Conservation (phyloP, 2,329 filamentous ascomycete species). For the Penicillium crustosum region DNA sequence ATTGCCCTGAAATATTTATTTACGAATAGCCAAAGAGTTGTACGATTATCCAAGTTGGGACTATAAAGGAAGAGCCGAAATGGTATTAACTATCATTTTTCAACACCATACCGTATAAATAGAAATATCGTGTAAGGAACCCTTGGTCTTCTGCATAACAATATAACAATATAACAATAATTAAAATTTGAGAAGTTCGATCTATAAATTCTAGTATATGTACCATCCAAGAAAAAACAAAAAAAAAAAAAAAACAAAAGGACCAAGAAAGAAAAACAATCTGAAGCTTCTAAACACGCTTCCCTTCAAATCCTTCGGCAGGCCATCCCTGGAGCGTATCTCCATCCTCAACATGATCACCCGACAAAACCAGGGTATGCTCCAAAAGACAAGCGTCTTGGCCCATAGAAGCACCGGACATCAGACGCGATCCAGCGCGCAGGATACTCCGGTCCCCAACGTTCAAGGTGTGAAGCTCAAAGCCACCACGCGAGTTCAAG, state of each 20-base stretch:
- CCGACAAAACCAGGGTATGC: conserved; percentile 59
- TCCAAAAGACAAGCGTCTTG: conserved; percentile 56
- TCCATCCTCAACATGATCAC: conserved; percentile 54
- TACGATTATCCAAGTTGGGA: no score
- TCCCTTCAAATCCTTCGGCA: conserved; percentile 42
- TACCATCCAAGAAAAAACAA: not conserved
- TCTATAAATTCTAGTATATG: not conserved
- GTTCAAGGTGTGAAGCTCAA: conserved; percentile 53
- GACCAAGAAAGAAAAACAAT: not conserved
- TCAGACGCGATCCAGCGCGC: conserved; percentile 52
- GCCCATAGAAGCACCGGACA: conserved; percentile 56
- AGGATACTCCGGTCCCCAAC: conserved; percentile 56
- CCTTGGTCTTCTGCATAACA: not conserved
- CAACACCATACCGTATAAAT: no score
- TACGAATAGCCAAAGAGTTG: no score
- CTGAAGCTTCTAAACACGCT: conserved; percentile 5
- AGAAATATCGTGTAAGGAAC: no score
- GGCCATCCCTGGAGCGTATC: conserved; percentile 59
- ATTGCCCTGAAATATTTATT: not conserved
- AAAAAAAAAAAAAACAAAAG: no score
- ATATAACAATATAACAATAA: not conserved
- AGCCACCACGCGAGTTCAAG: conserved; percentile 58
- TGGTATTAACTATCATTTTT: no score
- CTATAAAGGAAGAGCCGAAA: no score
- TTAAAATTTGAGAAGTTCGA: not conserved